Conservation (phyloP, 495 filamentous ascomycete genomes). For the Jackrogersella minutella region DNA sequence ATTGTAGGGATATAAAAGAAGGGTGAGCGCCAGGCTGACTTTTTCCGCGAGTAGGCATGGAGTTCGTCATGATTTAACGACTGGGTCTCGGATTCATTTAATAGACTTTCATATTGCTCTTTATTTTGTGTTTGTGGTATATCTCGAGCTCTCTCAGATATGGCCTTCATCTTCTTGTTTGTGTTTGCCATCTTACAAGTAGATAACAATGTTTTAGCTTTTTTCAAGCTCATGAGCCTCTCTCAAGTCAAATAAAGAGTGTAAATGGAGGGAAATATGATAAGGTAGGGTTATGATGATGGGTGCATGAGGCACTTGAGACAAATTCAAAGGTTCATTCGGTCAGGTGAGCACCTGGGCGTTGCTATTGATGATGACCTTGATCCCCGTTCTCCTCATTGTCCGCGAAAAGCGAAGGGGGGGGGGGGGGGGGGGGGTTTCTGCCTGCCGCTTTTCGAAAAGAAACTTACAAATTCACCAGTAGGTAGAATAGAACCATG, state of each 20-base stretch:
- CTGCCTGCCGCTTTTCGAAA: neutral
- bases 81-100: conserved; percentile 1
- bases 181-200: neutral
- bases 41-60: neutral
- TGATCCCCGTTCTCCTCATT: neutral
- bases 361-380: neutral
- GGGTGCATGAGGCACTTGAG: neutral
- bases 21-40: neutral
- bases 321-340: neutral
- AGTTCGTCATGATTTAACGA: neutral
- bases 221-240: neutral
- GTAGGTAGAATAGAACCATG: neutral
- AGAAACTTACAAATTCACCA: neutral
- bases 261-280: neutral
- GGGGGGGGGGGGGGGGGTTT: neutral
- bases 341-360: neutral
- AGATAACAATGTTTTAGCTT: neutral
- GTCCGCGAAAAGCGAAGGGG: neutral
- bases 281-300: neutral
- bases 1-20: neutral
- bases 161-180: neutral
- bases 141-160: neutral
- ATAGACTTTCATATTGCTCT: conserved; percentile 14
- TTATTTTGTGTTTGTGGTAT: neutral
- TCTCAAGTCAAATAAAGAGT: too few species aligned